Conservation (phyloP, 768 basidiomycete genomes). For the Pulveroboletus frians region DNA sequence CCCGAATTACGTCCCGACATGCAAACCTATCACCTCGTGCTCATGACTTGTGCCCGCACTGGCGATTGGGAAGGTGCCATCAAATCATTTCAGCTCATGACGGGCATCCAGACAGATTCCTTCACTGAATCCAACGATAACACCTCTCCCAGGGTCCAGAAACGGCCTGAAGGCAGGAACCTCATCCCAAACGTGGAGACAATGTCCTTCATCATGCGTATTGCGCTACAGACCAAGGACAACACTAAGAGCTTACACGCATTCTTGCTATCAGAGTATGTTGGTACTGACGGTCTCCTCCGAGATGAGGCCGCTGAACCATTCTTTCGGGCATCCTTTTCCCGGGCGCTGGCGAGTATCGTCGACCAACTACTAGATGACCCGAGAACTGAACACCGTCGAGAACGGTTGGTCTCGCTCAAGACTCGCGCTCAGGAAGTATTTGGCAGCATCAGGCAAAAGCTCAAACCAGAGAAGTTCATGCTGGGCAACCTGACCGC, state of each 20-base stretch:
- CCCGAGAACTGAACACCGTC: conserved; percentile 13
- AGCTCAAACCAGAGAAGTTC: conserved; percentile 18
- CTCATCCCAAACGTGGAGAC: conserved; percentile 47
- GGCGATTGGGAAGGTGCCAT: conserved; percentile 58
- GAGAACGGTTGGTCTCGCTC: conserved; percentile 17
- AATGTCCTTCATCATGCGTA: conserved; percentile 52
- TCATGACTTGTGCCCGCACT: conserved; percentile 59
- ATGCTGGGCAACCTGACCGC: conserved; percentile 22
- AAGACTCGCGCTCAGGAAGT: conserved; percentile 18
- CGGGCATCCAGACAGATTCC: conserved; percentile 54
- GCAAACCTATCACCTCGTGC: conserved; percentile 54
- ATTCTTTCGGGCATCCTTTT: conserved; percentile 47
- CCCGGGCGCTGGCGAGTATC: conserved; percentile 39
- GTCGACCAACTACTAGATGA: conserved; percentile 32
- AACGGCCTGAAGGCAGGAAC: conserved; percentile 40
- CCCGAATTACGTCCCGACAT: conserved; percentile 33
- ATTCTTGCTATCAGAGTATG: conserved; percentile 50
- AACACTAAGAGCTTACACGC: conserved; percentile 52
- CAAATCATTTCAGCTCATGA: conserved; percentile 65
- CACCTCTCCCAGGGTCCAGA: conserved; percentile 37
- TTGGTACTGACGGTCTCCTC: conserved; percentile 40
- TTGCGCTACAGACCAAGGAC: conserved; percentile 50
- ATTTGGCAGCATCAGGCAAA: conserved; percentile 7
- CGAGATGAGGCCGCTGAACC: conserved; percentile 12
- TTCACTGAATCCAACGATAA: conserved; percentile 37